Base-by-base conservation (phyloP, 23 red algal species). In the Cyanidium caldarium region DNA sequence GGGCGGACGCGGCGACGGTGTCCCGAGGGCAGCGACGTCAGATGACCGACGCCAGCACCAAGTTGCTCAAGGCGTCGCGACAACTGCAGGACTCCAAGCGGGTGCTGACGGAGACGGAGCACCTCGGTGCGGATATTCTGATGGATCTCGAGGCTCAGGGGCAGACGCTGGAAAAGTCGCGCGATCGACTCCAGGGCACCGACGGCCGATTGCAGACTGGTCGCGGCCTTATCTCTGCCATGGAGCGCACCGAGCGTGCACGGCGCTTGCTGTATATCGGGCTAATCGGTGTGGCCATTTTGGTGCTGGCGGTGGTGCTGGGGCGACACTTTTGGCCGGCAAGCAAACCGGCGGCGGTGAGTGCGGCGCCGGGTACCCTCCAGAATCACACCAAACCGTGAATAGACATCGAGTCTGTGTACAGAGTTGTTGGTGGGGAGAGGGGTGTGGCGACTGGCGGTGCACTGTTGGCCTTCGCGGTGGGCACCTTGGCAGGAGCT, bases 141-240 rank as follows among this genome's bases (percentile, higher is more conserved):
- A 28, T 28, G 23, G 51, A 61, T 25, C 51, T 61, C 5, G 51
- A 61, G 31, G 51, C 51, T 61, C 51, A 61, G 51, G 51, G 51
- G n/a, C 51, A 25, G 10, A 28, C 23, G 13, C 51, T 61, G 7
- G 51, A 61, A 25, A 16, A 28, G 7, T 61, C 51, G 10, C 7
- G 31, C 7, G 21, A 25, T 28, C 51, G 51, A 16, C 31, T 61
- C n/a, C 51, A 61, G 51, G 31, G 23, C 21, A 61, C 21, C 3
- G 51, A 25, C 21, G 19, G 10, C 5, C 51, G 51, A 5, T 28
- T 61, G 10, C 51, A 14, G 7, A 28, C 51, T 25, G 31, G 51
- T 25, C 7, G 51, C 31, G 51, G 51, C 3, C 7, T 61, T 28
- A 61, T 61, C 51, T 61, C 51, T 12, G 7, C 51, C n/a, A 61